These are phyloP conservation scores for Beauveria medogensis DNA, from an alignment of 2,329 filamentous ascomycete genomes.

Conservation along the genomic window DNA sequence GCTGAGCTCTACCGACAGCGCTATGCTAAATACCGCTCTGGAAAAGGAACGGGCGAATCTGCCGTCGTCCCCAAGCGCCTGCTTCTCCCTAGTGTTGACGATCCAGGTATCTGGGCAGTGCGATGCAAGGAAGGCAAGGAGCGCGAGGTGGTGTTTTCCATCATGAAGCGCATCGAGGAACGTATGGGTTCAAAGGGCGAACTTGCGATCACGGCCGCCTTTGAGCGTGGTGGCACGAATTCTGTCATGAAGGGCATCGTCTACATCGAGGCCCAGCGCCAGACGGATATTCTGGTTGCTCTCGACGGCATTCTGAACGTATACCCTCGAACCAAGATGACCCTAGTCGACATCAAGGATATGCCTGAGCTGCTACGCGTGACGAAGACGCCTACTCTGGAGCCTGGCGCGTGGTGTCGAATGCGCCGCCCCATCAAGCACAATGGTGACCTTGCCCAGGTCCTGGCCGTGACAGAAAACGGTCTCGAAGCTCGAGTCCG, in stretches of 20 bases:
- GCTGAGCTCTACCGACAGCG: conserved; percentile 79
- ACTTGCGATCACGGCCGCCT: conserved; percentile 78
- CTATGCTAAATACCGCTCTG: conserved; percentile 79
- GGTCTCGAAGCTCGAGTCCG: conserved; percentile 81
- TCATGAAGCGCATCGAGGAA: conserved; percentile 85
- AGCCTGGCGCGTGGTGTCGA: conserved; percentile 87
- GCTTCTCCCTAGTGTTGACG: conserved; percentile 84
- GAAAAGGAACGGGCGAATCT: conserved; percentile 58
- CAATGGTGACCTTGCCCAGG: conserved; percentile 80
- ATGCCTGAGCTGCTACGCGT: conserved; percentile 94
- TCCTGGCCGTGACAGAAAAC: conserved; percentile 87
- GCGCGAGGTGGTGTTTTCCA: conserved; percentile 76
- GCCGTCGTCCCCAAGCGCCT: conserved; percentile 77
- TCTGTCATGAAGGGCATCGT: conserved; percentile 87
- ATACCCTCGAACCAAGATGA: conserved; percentile 79
- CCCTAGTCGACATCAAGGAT: conserved; percentile 89
- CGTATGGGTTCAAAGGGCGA: conserved; percentile 69
- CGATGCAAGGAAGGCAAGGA: conserved; percentile 94
- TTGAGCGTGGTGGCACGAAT: conserved; percentile 74
- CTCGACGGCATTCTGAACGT: conserved; percentile 81
- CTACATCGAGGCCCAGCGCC: conserved; percentile 84
- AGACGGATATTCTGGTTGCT: conserved; percentile 76
- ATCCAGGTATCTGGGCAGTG: conserved; percentile 92
- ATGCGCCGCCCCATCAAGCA: conserved; percentile 75
- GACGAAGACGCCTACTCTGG: conserved; percentile 74